A percentile compares a stretch with the other conserved stretches of the same genome.
These are phyloP conservation scores for Crassisporium funariophilum DNA, from an alignment of 768 basidiomycete genomes.

Conservation along the genomic window DNA sequence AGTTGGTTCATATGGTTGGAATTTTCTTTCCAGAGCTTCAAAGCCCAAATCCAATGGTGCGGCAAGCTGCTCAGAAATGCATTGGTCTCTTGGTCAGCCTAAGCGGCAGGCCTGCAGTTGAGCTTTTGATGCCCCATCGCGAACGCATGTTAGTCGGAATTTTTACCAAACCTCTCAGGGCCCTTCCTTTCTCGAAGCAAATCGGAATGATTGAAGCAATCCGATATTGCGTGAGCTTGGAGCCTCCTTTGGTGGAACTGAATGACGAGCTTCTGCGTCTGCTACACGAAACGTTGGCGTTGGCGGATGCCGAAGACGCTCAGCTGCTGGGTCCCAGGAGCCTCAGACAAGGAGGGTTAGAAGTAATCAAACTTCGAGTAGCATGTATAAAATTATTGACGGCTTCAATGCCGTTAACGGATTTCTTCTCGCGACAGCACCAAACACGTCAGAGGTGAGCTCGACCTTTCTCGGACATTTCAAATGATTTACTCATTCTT, in stretches of 20 bases:
- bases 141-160: slow-evolving; percentile 88
- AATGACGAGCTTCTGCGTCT: slow-evolving; percentile 92
- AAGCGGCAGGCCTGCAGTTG: slow-evolving; percentile 68
- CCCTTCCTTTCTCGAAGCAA: slow-evolving; percentile 91
- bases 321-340: slow-evolving; percentile 75
- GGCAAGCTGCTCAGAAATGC: slow-evolving; percentile 80
- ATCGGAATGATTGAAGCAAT: slow-evolving; percentile 98
- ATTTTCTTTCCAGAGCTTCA: slow-evolving; percentile 89
- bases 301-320: slow-evolving; percentile 95
- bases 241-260: slow-evolving; percentile 87
- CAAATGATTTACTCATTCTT: neutral
- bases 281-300: slow-evolving; percentile 88
- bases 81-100: slow-evolving; percentile 77
- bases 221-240: slow-evolving; percentile 87
- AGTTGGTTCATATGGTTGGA: slow-evolving; percentile 70
- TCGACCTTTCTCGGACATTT: slow-evolving; percentile 1
- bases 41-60: slow-evolving; percentile 82
- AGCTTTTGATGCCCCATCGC: slow-evolving; percentile 82
- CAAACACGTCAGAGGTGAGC: slow-evolving; percentile 82
- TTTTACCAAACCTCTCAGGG: slow-evolving; percentile 95
- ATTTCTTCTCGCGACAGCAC: slow-evolving; percentile 86
- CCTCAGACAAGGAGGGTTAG: slow-evolving; percentile 74
- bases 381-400: slow-evolving; percentile 92
- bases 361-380: slow-evolving; percentile 88
- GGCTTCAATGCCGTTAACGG: slow-evolving; percentile 92